A percentile compares a stretch with the other conserved stretches of the same genome.
Conservation (phyloP, 805 yeast genomes). For the Wickerhamiella vanderwaltii region DNA sequence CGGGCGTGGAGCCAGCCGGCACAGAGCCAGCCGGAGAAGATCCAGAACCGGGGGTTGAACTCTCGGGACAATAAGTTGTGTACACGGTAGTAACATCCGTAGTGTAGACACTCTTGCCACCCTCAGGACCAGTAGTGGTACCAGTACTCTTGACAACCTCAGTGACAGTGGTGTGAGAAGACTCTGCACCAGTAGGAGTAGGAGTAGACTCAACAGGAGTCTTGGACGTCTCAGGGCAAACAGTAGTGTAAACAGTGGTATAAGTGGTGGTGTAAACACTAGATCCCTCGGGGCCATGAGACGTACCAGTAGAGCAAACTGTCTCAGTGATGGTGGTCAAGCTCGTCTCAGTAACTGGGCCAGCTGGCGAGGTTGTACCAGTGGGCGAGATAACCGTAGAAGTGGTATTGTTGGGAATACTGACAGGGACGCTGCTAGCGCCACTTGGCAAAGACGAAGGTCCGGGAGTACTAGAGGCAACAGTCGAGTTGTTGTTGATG, state of each 20-base stretch:
- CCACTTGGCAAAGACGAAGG: conserved; percentile 1
- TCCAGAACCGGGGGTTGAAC: not conserved
- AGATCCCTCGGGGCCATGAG: conserved; percentile 8
- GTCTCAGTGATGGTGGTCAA: conserved; percentile 7
- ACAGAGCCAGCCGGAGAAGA: conserved; percentile 2
- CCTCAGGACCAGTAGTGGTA: conserved; percentile 10
- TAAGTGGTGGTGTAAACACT: conserved; percentile 1
- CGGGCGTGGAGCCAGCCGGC: not conserved
- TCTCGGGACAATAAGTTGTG: conserved; percentile 8
- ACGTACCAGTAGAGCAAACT: not conserved
- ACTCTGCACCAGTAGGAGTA: not conserved
- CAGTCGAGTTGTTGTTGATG: not conserved
- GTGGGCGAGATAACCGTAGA: not conserved
- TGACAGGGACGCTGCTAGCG: not conserved
- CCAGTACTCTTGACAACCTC: conserved; percentile 1
- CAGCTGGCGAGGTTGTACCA: not conserved
- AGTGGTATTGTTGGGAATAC: not conserved
- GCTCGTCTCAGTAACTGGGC: not conserved
- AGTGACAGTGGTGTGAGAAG: not conserved
- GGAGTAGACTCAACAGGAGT: not conserved
- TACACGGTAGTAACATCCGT: conserved; percentile 8
- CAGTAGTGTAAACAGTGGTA: conserved; percentile 10
- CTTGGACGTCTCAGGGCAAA: conserved; percentile 1
- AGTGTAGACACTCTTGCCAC: not conserved
- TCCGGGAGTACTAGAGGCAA: conserved; percentile 3